Evolutionary conservation across 345 rosid species (phyloP).

Genomic region (Theobroma cacao): DNA sequence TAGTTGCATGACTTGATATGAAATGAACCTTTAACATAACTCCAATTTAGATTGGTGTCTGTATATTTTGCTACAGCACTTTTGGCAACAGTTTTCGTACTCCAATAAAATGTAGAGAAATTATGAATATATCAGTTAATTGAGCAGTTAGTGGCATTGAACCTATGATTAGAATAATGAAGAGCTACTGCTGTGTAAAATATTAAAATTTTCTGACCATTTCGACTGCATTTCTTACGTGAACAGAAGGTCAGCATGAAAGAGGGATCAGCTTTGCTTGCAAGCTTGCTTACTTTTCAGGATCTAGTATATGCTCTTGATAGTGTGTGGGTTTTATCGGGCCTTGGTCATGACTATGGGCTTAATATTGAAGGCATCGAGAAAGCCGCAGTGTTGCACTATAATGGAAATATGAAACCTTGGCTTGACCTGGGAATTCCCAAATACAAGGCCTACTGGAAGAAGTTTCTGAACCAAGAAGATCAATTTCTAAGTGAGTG

Average conservation of each 20-base stretch:
- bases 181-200: not conserved
- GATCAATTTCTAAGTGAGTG: constrained; percentile 70
- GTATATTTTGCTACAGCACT: not conserved
- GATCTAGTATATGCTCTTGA: constrained; percentile 62
- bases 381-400: constrained; percentile 76
- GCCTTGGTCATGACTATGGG: constrained; percentile 75
- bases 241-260: constrained; percentile 40
- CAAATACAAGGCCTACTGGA: constrained; percentile 67
- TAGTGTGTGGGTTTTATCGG: constrained; percentile 65
- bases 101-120: not conserved
- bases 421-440: constrained; percentile 97
- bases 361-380: constrained; percentile 43
- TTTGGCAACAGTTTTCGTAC: not conserved
- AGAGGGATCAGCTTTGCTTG: constrained; percentile 49
- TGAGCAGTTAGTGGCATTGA: not conserved
- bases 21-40: not conserved
- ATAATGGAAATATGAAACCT: constrained; percentile 95
- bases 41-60: not conserved
- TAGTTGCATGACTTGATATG: not conserved
- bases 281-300: constrained; percentile 79
- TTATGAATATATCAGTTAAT: not conserved
- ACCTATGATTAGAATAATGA: not conserved
- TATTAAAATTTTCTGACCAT: not conserved
- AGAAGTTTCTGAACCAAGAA: constrained; percentile 59
- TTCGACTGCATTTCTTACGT: constrained; percentile 6